Evolutionary conservation across 73 alveolate species (phyloP).

Genomic region (Durusdinium trenchii): DNA sequence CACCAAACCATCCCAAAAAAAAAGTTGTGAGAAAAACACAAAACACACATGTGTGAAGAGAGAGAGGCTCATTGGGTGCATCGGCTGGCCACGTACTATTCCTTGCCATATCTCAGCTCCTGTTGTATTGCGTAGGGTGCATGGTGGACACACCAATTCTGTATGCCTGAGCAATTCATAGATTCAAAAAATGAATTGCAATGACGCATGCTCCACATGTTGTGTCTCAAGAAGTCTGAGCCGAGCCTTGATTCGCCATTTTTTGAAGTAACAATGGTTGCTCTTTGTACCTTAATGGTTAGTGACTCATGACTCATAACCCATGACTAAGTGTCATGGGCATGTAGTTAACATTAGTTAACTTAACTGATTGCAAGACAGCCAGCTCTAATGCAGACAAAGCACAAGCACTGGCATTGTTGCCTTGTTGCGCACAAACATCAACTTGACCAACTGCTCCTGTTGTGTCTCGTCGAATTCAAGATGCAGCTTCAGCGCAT

Average conservation of each 20-base stretch:
- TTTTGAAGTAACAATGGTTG: no score
- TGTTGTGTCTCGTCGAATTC: constrained; percentile 45
- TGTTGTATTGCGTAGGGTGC: background rate
- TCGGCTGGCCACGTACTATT: background rate
- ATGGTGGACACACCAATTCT: background rate
- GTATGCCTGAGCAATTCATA: background rate
- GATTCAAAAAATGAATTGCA: no score
- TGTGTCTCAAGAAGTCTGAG: no score
- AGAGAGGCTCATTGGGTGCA: background rate
- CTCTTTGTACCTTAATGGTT: no score
- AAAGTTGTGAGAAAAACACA: background rate
- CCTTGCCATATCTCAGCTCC: background rate
- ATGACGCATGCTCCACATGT: no score
- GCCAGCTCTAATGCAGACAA: no score
- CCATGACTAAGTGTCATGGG: no score
- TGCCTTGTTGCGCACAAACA: background rate
- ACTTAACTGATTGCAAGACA: no score
- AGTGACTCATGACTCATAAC: no score
- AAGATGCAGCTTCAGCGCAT: background rate
- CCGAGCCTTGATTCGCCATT: no score
- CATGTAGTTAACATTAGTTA: no score
- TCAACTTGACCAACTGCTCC: background rate
- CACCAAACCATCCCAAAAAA: no score
- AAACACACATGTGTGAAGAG: background rate
- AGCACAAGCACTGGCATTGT: background rate